phyloP scores from a whole-genome alignment of 306 rosid genomes.

The Carpinus fangiana region DNA sequence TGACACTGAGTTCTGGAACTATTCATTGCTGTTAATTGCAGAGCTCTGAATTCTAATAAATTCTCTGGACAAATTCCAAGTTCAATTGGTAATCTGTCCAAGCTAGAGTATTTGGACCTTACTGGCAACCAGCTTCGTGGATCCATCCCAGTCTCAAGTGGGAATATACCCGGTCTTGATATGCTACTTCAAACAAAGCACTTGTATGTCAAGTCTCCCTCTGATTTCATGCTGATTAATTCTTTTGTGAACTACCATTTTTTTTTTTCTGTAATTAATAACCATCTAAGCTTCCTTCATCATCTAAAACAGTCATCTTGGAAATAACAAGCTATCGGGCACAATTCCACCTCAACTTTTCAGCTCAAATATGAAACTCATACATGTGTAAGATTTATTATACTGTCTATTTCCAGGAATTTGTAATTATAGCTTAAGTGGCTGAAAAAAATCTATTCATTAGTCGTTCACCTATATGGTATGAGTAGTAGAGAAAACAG shows the following conservation, averaged over 20 bases:
- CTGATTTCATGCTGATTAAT: neutral
- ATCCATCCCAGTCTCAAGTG: slow-evolving; percentile 37
- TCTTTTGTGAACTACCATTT: neutral
- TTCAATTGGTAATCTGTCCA: slow-evolving; percentile 42
- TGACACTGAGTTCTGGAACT: neutral
- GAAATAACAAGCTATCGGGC: slow-evolving; percentile 32
- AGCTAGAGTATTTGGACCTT: slow-evolving; percentile 41
- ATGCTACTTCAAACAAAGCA: slow-evolving; percentile 27
- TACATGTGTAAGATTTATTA: too few species aligned
- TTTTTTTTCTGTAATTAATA: neutral
- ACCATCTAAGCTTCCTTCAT: neutral
- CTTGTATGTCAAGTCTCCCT: slow-evolving; percentile 30
- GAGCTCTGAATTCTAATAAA: slow-evolving; percentile 39
- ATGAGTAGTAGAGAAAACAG: too few species aligned
- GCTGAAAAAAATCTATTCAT: too few species aligned
- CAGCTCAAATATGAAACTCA: too few species aligned
- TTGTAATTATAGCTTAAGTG: too few species aligned
- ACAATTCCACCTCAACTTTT: slow-evolving; percentile 22
- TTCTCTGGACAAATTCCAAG: slow-evolving; percentile 38
- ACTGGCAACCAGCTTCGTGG: slow-evolving; percentile 36
- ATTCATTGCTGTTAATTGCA: neutral
- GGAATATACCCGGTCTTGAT: slow-evolving; percentile 33
- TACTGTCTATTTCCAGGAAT: too few species aligned
- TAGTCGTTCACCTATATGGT: too few species aligned
- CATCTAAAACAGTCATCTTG: slow-evolving; percentile 35